Percentiles rank a stretch among this genome's conserved stretches.
Evolutionary conservation across 257 asterid species (phyloP).

Genomic region (Fraxinus americana): DNA sequence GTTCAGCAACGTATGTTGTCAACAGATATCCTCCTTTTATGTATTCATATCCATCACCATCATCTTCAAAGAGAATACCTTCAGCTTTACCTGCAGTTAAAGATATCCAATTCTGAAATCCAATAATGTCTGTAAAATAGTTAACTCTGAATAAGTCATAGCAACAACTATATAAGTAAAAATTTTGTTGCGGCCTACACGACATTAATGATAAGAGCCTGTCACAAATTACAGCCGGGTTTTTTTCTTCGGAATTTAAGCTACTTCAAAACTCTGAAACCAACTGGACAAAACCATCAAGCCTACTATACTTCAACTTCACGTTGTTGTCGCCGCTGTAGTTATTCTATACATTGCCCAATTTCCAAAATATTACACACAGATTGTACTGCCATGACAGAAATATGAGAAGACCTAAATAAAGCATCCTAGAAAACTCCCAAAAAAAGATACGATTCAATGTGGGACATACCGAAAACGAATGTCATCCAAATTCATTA

Average conservation of each 20-base stretch:
- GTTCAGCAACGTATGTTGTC: conserved; percentile 86
- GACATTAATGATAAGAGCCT: neutral
- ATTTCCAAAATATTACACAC: neutral
- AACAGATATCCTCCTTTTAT: conserved; percentile 63
- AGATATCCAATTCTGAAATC: conserved; percentile 16
- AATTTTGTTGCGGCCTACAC: neutral
- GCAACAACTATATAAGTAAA: neutral
- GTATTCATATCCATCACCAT: conserved; percentile 90
- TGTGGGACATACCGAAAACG: too few species aligned
- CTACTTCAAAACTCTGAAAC: neutral
- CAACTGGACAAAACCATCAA: neutral
- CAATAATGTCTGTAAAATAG: neutral
- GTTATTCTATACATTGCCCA: neutral
- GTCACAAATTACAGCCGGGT: neutral
- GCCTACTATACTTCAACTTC: neutral
- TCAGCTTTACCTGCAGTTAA: conserved; percentile 78
- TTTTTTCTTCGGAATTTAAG: neutral
- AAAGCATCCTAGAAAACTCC: too few species aligned
- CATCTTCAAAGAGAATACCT: conserved; percentile 85
- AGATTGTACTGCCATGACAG: neutral
- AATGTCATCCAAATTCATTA: too few species aligned
- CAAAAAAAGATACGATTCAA: too few species aligned
- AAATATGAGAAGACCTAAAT: too few species aligned
- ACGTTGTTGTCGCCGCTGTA: neutral
- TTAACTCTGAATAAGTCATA: neutral